Conservation (phyloP, 257 asterid genomes). For the Verbascum thapsus region DNA sequence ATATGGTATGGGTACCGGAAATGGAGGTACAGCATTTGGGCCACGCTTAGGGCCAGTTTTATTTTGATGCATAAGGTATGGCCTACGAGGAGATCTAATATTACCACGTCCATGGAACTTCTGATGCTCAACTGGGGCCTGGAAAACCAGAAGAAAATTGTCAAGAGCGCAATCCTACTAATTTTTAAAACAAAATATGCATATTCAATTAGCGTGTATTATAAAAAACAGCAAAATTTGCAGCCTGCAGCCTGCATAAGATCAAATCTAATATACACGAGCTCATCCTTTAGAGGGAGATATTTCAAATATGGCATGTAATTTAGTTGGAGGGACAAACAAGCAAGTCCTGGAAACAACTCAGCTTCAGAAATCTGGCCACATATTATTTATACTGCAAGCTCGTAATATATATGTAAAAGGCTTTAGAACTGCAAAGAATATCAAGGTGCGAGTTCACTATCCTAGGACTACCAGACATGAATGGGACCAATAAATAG, state of each 20-base stretch:
- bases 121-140: constrained; percentile 64
- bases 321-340: constrained; percentile 11
- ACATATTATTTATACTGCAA: constrained; percentile 1
- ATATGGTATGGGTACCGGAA: constrained; percentile 57
- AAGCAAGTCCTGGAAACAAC: background rate
- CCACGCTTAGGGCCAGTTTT: constrained; percentile 64
- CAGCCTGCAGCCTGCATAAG: constrained; percentile 8
- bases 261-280: constrained; percentile 21
- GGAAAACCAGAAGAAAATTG: constrained; percentile 32
- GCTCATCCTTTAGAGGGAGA: background rate
- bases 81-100: constrained; percentile 56
- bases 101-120: constrained; percentile 57
- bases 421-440: too few species aligned
- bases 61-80: constrained; percentile 44
- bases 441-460: too few species aligned
- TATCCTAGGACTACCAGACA: too few species aligned
- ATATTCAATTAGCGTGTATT: constrained; percentile 1
- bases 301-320: background rate
- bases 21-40: constrained; percentile 55
- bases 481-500: too few species aligned
- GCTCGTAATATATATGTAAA: background rate
- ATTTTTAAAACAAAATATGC: constrained; percentile 2
- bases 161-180: constrained; percentile 26
- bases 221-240: background rate
- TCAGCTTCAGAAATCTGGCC: background rate